Conservation (phyloP, 257 asterid genomes). For the Nicotiana attenuata region DNA sequence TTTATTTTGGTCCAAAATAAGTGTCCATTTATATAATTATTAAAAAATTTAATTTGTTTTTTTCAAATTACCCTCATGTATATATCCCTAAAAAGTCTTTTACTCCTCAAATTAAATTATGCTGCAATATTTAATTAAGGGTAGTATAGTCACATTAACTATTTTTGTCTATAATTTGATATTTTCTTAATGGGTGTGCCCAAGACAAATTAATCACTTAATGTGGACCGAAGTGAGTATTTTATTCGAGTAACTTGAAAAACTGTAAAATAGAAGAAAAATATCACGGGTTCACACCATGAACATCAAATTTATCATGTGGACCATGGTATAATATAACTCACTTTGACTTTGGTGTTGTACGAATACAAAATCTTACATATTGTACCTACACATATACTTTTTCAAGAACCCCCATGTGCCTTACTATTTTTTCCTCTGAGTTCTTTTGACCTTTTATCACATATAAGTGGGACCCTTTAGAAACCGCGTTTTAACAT, state of each 20-base stretch:
- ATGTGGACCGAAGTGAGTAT: too few species aligned
- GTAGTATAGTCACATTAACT: too few species aligned
- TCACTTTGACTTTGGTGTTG: not conserved
- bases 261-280: not conserved
- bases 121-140: too few species aligned
- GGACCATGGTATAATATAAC: not conserved
- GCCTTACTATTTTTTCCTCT: not conserved
- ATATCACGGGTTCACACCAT: not conserved
- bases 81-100: too few species aligned
- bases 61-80: too few species aligned
- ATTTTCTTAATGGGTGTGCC: too few species aligned
- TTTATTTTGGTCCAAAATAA: too few species aligned
- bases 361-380: not conserved
- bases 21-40: too few species aligned
- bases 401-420: not conserved
- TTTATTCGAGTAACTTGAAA: not conserved
- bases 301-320: not conserved
- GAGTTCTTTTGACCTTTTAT: not conserved
- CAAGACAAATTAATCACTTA: too few species aligned
- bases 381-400: not conserved
- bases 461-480: not conserved
- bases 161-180: too few species aligned
- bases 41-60: too few species aligned
- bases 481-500: not conserved
- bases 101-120: too few species aligned